Evolutionary conservation across 2,329 filamentous ascomycete genomes (phyloP).

Genomic region (Sporothrix luriei): DNA sequence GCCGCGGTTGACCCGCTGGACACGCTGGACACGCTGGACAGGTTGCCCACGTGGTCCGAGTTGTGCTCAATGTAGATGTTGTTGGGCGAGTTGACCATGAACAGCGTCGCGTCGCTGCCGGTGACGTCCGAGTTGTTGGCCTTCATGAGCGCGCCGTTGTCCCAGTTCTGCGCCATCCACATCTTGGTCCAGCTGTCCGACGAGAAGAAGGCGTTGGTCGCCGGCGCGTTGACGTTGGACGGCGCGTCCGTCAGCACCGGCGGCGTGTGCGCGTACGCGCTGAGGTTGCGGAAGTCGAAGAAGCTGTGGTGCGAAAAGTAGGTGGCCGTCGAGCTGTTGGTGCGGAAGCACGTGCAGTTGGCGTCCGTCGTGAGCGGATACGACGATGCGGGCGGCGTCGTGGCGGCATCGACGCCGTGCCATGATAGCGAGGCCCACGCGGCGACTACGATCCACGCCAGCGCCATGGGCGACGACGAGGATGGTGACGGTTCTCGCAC

Average conservation of each 20-base stretch:
- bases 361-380: slow-evolving; percentile 40
- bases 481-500: not conserved
- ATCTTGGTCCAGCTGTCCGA: slow-evolving; percentile 43
- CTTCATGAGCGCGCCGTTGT: slow-evolving; percentile 41
- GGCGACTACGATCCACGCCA: slow-evolving; percentile 19
- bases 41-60: slow-evolving; percentile 39
- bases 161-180: slow-evolving; percentile 49
- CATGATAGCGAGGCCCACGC: not conserved
- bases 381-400: not conserved
- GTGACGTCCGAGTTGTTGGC: slow-evolving; percentile 34
- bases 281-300: slow-evolving; percentile 53
- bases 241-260: slow-evolving; percentile 40
- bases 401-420: slow-evolving; percentile 1
- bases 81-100: slow-evolving; percentile 47
- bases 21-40: no score
- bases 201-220: slow-evolving; percentile 48
- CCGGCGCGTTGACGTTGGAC: slow-evolving; percentile 40
- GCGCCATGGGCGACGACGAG: not conserved
- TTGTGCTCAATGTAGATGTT: slow-evolving; percentile 49
- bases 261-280: slow-evolving; percentile 47
- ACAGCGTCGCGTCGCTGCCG: slow-evolving; percentile 42
- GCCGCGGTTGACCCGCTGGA: no score
- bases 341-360: slow-evolving; percentile 53
- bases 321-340: slow-evolving; percentile 48
- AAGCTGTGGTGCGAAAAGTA: slow-evolving; percentile 54